Percentiles rank a stretch among this genome's conserved stretches.
Evolutionary conservation across 371 early-diverging fungal genomes (phyloP).

Genomic region (Haplosporangium sp.): DNA sequence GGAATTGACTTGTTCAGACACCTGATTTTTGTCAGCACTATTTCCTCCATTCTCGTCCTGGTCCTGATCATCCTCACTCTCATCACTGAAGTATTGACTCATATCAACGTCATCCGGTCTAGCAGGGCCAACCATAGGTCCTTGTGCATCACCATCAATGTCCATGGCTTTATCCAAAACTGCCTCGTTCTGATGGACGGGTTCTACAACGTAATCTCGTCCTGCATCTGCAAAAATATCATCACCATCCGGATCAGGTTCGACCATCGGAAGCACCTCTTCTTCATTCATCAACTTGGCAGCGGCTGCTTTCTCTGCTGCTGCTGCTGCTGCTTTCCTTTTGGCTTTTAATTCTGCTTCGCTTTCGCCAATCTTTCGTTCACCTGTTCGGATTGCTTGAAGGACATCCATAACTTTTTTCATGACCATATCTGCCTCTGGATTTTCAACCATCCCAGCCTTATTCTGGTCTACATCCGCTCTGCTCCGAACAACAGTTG

Average conservation of each 20-base stretch:
- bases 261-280: constrained; percentile 24
- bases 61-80: constrained; percentile 34
- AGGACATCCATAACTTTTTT: constrained; percentile 81
- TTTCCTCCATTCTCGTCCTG: constrained; percentile 11
- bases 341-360: constrained; percentile 55
- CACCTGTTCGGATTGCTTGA: constrained; percentile 60
- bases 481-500: constrained; percentile 81
- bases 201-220: constrained; percentile 76
- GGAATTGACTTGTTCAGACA: neutral
- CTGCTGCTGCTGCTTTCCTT: constrained; percentile 49
- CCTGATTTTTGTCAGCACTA: neutral
- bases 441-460: constrained; percentile 50
- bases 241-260: constrained; percentile 68
- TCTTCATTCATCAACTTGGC: constrained; percentile 38
- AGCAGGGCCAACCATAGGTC: constrained; percentile 46
- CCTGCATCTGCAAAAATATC: constrained; percentile 94
- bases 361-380: constrained; percentile 40
- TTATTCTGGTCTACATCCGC: constrained; percentile 34
- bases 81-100: constrained; percentile 53
- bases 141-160: constrained; percentile 29
- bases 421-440: constrained; percentile 75
- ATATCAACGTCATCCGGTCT: constrained; percentile 42
- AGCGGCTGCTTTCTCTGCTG: constrained; percentile 36
- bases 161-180: constrained; percentile 26
- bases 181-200: neutral